Base-by-base conservation (phyloP, 306 rosid species). In the Citrullus mucosospermus region DNA sequence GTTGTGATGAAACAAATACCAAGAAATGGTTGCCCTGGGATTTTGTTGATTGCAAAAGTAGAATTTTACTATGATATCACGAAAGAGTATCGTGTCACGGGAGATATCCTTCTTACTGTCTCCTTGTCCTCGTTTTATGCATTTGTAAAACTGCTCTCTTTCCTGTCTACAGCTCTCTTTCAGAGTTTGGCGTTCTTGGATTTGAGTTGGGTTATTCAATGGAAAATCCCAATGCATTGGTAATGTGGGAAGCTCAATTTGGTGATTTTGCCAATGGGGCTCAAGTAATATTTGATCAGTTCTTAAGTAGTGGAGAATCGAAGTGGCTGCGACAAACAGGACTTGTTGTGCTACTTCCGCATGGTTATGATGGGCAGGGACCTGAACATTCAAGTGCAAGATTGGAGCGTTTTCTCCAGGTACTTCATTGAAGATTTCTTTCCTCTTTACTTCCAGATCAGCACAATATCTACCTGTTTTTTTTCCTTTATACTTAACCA, bases 251-350 rank as follows among this genome's bases (percentile, higher is more conserved):
- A 88, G 98, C 96, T 82, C 96, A 88, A 55, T 91, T 91, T 87
- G 96, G 96, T 50, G 96, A 91, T 82, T 91, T 88, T 85, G 85
- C 96, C 36, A 87, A 88, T 79, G 96, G 92, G 78, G 96, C 92
- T 53, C 90, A 91, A 63, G 92, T 88, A 65, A 91, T 91, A 83
- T 88, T 85, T 83, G 96, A 91, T 85, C 89, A 91, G 80, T 88
- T 91, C 81, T 28, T 91, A 84, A 86, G 88, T 62, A 85, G 93
- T 79, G 93, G 96, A 68, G 98, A 95, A 88, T 68, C 98, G 0
- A 95, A 92, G 82, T 95, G 98, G 98, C 93, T 92, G 73, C 97
- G 97, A 83, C 98, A 95, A 84, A 89, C 96, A 85, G 98, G 98
- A 46, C 96, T 95, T 73, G 93, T 89, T 61, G 84, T 95, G 54